Evolutionary conservation across 2,329 filamentous ascomycete genomes (phyloP), one percentile per base, ranked within the genome.

Genomic region (Diaporthe citriasiana): DNA sequence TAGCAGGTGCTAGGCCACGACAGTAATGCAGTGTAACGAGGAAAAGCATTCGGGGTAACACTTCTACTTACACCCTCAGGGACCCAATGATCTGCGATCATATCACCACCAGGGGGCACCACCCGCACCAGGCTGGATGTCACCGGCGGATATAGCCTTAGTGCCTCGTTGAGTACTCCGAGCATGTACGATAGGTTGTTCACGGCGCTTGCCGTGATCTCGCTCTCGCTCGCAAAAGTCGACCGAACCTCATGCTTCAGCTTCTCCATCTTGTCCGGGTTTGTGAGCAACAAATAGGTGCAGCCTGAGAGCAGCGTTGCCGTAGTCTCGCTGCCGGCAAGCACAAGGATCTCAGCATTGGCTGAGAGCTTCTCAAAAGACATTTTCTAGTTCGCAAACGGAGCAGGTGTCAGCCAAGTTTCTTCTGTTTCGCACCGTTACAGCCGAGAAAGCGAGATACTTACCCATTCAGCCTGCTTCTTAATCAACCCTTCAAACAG

Each of bases 81-180:
- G 25, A 76, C 72, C 35, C 38, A 72, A 8, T 71, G 27, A 30
- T 73, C 74, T 17, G 72, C 53, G 40, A 75, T 66, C 19, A 17
- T 71, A 17, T 56, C 56, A 5, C 75, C 75, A 8, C 75, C 75
- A 10, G 55, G 55, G 1, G 65, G 65, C 4, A 73, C 65, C 57
- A 63, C 17, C 17, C 75, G 72, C 7, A 63, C 56, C 38, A 76
- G 30, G 2, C 69, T 72, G 4, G 65, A 47, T 9, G 75, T 73
- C n/a, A 68, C 66, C 8, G 75, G 75, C n/a, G 84, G 82, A 65
- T 84, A 85, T 56, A 84, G 77, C n/a, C 84, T 80, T 30, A 85
- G 73, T 10, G 78, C 79, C 77, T 86, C 84, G 8, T 84, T 78
- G n/a, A 85, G 76, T 59, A 77, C 79, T 12, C 83, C 84, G 22